These are phyloP conservation scores for Daldinia decipiens DNA, from an alignment of 495 filamentous ascomycete species.

Conservation along the genomic window DNA sequence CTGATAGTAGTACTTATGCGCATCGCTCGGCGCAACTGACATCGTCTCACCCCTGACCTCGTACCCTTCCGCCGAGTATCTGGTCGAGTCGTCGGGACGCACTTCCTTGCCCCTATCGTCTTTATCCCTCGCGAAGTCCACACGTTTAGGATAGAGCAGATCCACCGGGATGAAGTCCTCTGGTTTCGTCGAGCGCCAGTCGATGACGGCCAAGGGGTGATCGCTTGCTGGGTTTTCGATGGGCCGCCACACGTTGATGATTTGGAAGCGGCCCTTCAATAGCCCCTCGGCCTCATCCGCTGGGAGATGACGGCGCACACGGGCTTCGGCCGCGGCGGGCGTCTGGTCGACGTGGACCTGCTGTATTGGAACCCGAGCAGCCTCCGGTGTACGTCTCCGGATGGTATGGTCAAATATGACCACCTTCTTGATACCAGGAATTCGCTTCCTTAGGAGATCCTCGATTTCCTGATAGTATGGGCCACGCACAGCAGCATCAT, in stretches of 20 bases:
- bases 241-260: conserved; percentile 89
- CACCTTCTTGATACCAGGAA: conserved; percentile 70
- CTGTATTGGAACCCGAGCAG: conserved; percentile 72
- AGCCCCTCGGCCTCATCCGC: conserved; percentile 65
- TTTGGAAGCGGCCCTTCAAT: conserved; percentile 70
- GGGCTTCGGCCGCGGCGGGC: conserved; percentile 64
- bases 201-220: conserved; percentile 75
- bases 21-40: conserved; percentile 64
- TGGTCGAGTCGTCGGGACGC: conserved; percentile 40
- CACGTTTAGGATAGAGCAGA: conserved; percentile 76
- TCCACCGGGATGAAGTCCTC: conserved; percentile 74
- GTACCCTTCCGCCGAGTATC: conserved; percentile 52
- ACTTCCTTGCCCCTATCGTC: conserved; percentile 54
- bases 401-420: conserved; percentile 91
- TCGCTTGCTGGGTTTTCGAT: conserved; percentile 72
- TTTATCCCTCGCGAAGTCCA: conserved; percentile 40
- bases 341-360: conserved; percentile 89
- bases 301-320: conserved; percentile 72
- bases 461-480: conserved; percentile 87
- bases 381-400: conserved; percentile 63
- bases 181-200: conserved; percentile 67
- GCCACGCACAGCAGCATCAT: conserved; percentile 68
- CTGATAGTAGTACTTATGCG: conserved; percentile 79
- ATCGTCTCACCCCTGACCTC: conserved; percentile 54
- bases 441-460: conserved; percentile 66